phyloP scores from a whole-genome alignment of 148 eudicot genomes.

The Rhododendron mucronatum region DNA sequence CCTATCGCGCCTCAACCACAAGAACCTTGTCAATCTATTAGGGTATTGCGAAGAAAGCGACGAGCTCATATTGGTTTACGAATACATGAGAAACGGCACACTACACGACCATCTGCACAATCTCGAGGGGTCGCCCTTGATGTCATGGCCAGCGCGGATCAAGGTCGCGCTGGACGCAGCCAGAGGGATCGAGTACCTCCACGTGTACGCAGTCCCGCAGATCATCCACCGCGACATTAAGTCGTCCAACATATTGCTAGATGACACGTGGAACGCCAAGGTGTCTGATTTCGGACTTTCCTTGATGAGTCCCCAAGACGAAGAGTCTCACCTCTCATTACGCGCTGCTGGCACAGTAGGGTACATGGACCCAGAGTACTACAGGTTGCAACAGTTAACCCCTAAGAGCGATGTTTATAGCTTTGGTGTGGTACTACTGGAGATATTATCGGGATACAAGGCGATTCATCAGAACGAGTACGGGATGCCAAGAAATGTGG shows the following conservation, averaged over 20 bases:
- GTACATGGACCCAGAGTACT: conserved; percentile 85
- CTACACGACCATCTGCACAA: conserved; percentile 76
- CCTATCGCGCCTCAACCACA: conserved; percentile 80
- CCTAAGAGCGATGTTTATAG: conserved; percentile 79
- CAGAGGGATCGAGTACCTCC: conserved; percentile 84
- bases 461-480: conserved; percentile 65
- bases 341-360: conserved; percentile 75
- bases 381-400: conserved; percentile 53
- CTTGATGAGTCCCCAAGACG: conserved; percentile 54
- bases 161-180: conserved; percentile 82
- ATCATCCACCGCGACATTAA: conserved; percentile 91
- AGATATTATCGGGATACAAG: conserved; percentile 56
- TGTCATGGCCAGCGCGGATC: conserved; percentile 63
- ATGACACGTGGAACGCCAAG: conserved; percentile 62
- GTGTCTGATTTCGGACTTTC: conserved; percentile 93
- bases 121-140: conserved; percentile 30
- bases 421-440: conserved; percentile 70
- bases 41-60: conserved; percentile 65
- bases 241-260: conserved; percentile 78
- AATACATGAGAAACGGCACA: conserved; percentile 65
- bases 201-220: conserved; percentile 61
- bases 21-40: conserved; percentile 56
- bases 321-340: conserved; percentile 49
- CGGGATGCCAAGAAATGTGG: conserved; percentile 71
- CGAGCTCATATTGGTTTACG: conserved; percentile 69